Conservation (phyloP, 176 grass and related monocot genomes). For the Juncus effusus region DNA sequence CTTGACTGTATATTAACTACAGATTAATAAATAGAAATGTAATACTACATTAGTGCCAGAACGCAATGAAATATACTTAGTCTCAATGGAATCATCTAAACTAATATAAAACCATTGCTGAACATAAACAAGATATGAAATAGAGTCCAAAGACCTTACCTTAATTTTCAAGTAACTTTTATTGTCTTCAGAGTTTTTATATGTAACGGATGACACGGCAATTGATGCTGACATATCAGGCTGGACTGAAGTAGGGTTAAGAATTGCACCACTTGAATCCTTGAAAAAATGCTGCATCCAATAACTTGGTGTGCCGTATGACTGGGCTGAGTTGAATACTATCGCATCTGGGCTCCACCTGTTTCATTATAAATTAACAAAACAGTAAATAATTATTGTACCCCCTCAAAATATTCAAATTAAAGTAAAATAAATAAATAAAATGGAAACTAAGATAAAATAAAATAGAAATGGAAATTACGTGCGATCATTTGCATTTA, state of each 20-base stretch:
- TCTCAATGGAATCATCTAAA: too few relatives aligned
- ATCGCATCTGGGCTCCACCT: constrained; percentile 88
- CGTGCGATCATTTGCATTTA: constrained; percentile 77
- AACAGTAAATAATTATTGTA: constrained; percentile 6
- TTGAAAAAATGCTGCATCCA: constrained; percentile 86
- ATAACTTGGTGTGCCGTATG: constrained; percentile 87
- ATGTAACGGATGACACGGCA: constrained; percentile 59
- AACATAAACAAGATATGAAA: not conserved
- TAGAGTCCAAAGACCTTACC: constrained; percentile 3
- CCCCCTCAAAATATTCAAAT: not conserved
- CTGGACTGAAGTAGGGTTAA: constrained; percentile 42
- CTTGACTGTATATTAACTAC: not conserved
- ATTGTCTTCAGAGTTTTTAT: constrained; percentile 45
- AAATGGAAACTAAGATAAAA: not conserved
- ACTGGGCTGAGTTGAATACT: constrained; percentile 78
- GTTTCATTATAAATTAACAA: not conserved
- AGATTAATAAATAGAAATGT: not conserved
- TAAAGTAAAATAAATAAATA: not conserved
- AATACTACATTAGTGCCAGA: too few relatives aligned
- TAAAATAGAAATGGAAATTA: constrained; percentile 8
- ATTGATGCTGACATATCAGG: constrained; percentile 38
- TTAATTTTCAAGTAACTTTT: constrained; percentile 68
- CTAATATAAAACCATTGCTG: not conserved
- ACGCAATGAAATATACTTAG: too few relatives aligned
- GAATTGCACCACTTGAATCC: constrained; percentile 61